Base-by-base conservation (phyloP, 192 early-diverging fungal genomes). In the Podila horticola region DNA sequence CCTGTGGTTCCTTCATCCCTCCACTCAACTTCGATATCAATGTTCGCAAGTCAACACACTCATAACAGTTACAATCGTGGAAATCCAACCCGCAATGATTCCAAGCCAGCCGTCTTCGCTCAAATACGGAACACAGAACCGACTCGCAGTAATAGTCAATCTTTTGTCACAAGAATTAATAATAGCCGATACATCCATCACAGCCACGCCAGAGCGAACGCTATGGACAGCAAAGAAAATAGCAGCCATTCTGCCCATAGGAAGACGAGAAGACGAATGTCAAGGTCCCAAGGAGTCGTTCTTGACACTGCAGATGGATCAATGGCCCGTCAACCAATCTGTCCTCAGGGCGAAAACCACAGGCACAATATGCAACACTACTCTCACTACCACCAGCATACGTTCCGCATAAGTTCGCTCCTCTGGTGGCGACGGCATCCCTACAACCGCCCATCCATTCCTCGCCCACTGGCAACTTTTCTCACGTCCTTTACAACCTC, bases 241-340 rank as follows among this genome's bases (percentile, higher is more conserved):
- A 57, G 30, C 29, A 72, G 50, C 22, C 62, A 69, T 24, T 64
- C 67, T 28, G 41, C 69, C 26, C 67, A 69, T 6, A 68, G 62
- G 52, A 75, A 62, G 41, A 63, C 45, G 50, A 75, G 74, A 51
- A 69, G 62, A 58, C 49, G 61, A n/a, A 45, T 50, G 19, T 36
- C 57, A n/a, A 65, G 66, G 36, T 19, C 30, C 13, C 34, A 59
- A 20, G 49, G 41, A 57, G 36, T 26, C 24, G 66, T 22, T 22
- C 52, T 9, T n/a, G 24, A 17, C 22, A 22, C 33, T 38, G 31
- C 34, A 19, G 20, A 28, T 38, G 52, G n/a, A 6, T 13, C 48
- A 20, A 29, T 22, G 20, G 19, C 12, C 29, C 0, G 24, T 48
- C 49, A 15, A 36, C 48, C 29, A 49, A 28, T 51, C 49, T 66